Percentiles rank a stretch among this genome's conserved stretches.
phyloP scores from a whole-genome alignment of 2,329 filamentous ascomycete genomes.

The Hortaea werneckii region DNA sequence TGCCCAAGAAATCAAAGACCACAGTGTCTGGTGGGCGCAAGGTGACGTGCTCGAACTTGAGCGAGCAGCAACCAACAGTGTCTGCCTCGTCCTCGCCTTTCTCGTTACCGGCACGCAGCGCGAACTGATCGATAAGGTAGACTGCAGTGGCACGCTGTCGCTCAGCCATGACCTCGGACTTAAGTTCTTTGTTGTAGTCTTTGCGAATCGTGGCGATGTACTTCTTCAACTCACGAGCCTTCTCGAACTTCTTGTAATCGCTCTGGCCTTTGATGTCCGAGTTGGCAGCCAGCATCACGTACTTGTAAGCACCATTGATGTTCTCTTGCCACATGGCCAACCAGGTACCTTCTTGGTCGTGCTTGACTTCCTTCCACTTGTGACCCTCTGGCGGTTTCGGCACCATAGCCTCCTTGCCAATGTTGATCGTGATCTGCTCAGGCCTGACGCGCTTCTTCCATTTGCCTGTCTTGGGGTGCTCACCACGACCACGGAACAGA shows the following conservation, averaged over 20 bases:
- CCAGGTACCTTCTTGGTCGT: conserved; percentile 97
- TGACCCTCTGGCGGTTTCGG: conserved; percentile 78
- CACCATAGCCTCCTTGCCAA: conserved; percentile 80
- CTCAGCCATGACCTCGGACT: conserved; percentile 85
- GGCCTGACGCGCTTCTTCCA: conserved; percentile 85
- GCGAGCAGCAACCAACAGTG: conserved; percentile 92
- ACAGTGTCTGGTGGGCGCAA: conserved; percentile 82
- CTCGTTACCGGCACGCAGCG: conserved; percentile 96
- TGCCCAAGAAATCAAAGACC: conserved; percentile 94
- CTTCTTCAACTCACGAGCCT: conserved; percentile 92
- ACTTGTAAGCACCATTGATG: conserved; percentile 97
- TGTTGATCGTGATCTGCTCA: conserved; percentile 97
- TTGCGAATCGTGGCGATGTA: conserved; percentile 85
- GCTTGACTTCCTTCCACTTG: conserved; percentile 92
- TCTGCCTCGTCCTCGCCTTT: conserved; percentile 97
- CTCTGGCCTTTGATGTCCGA: conserved; percentile 96
- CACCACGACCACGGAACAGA: conserved; percentile 91
- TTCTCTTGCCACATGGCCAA: conserved; percentile 99
- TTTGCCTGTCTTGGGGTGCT: conserved; percentile 92
- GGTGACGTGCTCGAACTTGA: conserved; percentile 94
- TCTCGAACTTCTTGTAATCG: conserved; percentile 97
- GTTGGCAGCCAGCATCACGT: conserved; percentile 96
- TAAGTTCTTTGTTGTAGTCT: conserved; percentile 80
- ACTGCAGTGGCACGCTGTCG: conserved; percentile 92
- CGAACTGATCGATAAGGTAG: conserved; percentile 94